Base-by-base conservation (phyloP, 768 basidiomycete species). In the Boletus reticulatus region DNA sequence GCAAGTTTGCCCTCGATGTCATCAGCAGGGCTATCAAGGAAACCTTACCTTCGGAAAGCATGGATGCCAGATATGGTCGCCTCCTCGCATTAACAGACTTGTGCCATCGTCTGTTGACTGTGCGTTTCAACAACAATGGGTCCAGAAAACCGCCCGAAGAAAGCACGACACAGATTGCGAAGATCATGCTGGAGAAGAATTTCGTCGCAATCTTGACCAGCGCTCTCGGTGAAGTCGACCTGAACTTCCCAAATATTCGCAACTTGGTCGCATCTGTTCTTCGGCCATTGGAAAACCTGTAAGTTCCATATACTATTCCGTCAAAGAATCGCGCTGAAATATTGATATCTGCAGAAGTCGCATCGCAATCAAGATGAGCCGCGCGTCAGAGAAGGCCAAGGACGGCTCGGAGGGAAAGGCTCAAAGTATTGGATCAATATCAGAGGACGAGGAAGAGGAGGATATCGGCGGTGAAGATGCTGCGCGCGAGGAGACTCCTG, bases 161-260 rank as follows among this genome's bases (percentile, higher is more conserved):
- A 48, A 80, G 80, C n/a, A 88, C 88, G 4, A 88, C 94, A 9
- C 95, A 97, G 58, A 82, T 98, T 50, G 94, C 96, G 20, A 98
- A 98, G 75, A 82, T 95, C 59, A 99, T 99, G 97, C 74, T 99
- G 48, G 97, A 99, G 78, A 98, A 98, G 77, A 92, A 92, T 67
- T 95, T 92, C 60, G 97, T 98, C 16, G 81, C 89, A 5, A 86
- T 88, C 1, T 76, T 99, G 36, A 98, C 97, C 0, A 88, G 78
- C 42, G 88, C 94, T 12, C 78, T 98, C 17, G 86, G 90, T 6
- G 97, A 99, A 50, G 85, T 96, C 41, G 97, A 99, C 66, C 82
- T 98, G 38, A 97, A 97, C 67, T 98, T 93, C 72, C 97, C 97
- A 2, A 87, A 94, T 62, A 84, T 97, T 58, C 86, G 90, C 48